Conservation (phyloP, 768 basidiomycete genomes). For the Trametes meyenii region DNA sequence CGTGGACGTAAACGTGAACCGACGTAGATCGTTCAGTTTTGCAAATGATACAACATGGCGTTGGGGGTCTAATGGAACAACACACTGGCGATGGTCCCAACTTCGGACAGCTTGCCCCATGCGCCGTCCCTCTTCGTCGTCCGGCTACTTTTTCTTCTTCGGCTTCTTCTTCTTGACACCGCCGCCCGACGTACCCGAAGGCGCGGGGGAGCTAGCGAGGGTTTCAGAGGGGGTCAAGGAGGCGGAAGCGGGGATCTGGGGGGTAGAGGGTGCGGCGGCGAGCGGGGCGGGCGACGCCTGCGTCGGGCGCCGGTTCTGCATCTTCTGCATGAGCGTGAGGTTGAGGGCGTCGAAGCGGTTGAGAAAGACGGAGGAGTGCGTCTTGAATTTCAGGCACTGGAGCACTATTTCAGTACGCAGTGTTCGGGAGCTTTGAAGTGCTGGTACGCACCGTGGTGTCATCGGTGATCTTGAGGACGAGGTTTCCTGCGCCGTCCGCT, state of each 20-base stretch:
- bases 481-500: constrained; percentile 60
- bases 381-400: constrained; percentile 96
- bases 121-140: no score
- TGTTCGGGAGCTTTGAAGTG: background rate
- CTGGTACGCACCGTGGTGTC: constrained; percentile 72
- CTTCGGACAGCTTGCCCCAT: background rate
- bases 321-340: constrained; percentile 81
- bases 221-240: constrained; percentile 2
- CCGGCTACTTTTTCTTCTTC: constrained; percentile 73
- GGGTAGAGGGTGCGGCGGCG: constrained; percentile 5
- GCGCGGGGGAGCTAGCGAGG: constrained; percentile 25
- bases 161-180: constrained; percentile 84
- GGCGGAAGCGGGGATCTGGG: background rate
- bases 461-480: constrained; percentile 94
- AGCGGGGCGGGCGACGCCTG: constrained; percentile 16
- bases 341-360: constrained; percentile 96
- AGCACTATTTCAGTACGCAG: background rate
- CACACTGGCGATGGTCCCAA: background rate
- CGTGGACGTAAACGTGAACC: background rate
- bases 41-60: constrained; percentile 3
- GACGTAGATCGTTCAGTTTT: background rate
- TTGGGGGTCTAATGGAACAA: constrained; percentile 1
- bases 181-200: constrained; percentile 49
- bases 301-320: constrained; percentile 59
- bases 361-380: constrained; percentile 90